Evolutionary conservation across 768 basidiomycete genomes (phyloP).

Genomic region (Lactifluus rugatus): DNA sequence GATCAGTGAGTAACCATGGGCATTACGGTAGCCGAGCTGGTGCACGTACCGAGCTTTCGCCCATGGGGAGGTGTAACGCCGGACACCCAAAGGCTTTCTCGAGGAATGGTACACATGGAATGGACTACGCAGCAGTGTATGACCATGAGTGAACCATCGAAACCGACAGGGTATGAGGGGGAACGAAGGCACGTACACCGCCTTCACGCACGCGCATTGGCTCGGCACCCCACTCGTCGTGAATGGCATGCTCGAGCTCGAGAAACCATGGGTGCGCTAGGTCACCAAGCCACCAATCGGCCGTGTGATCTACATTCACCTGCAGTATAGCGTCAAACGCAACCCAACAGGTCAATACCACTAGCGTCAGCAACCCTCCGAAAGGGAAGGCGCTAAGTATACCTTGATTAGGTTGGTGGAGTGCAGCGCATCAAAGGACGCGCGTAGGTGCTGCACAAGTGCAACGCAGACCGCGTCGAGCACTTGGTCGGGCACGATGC

Average conservation of each 20-base stretch:
- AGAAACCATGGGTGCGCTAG: constrained; percentile 80
- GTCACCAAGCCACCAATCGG: constrained; percentile 95
- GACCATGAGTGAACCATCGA: not conserved
- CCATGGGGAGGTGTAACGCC: constrained; percentile 90
- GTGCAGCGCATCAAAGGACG: constrained; percentile 46
- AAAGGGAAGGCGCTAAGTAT: constrained; percentile 9
- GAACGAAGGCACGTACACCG: constrained; percentile 45
- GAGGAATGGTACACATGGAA: constrained; percentile 87
- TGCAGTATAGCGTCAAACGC: constrained; percentile 23
- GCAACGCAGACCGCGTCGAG: constrained; percentile 55
- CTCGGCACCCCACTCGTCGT: constrained; percentile 77
- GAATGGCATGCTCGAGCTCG: constrained; percentile 71
- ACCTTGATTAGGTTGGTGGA: constrained; percentile 73
- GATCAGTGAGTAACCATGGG: constrained; percentile 2
- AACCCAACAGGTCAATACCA: not conserved
- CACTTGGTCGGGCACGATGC: constrained; percentile 91
- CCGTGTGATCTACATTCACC: constrained; percentile 73
- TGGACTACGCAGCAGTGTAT: constrained; percentile 44
- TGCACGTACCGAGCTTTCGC: constrained; percentile 69
- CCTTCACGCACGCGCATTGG: constrained; percentile 90
- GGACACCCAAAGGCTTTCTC: constrained; percentile 87
- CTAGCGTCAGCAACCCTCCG: not conserved
- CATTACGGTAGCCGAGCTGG: not conserved
- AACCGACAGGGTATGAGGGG: not conserved
- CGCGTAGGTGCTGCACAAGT: constrained; percentile 48